Conservation (phyloP, 129 eudicot species). For the Arctium minus region DNA sequence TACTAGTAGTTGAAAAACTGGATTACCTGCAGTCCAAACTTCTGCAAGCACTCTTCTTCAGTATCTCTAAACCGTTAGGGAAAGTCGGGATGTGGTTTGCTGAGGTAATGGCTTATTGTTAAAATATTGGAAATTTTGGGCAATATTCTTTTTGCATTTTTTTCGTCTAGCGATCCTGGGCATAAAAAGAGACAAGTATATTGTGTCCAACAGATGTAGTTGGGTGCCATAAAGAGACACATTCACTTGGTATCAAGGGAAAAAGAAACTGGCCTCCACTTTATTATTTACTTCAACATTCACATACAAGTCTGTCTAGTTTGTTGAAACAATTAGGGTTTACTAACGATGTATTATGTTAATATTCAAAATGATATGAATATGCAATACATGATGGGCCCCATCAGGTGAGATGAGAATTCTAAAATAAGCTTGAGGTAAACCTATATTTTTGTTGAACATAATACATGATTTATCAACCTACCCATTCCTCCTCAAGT, state of each 20-base stretch:
- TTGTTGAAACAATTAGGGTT: not conserved
- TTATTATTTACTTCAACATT: not conserved
- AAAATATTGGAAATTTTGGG: not conserved
- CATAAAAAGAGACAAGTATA: not conserved
- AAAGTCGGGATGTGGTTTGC: constrained; percentile 50
- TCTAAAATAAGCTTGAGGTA: too few species aligned
- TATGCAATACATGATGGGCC: not conserved
- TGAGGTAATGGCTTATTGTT: constrained; percentile 48
- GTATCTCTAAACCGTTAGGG: constrained; percentile 65
- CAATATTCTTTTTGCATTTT: not conserved
- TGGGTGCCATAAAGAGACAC: not conserved
- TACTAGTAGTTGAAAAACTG: constrained; percentile 72
- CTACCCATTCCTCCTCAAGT: too few species aligned
- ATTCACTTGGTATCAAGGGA: not conserved
- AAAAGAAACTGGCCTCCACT: not conserved
- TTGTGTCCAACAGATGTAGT: not conserved
- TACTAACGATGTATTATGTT: not conserved
- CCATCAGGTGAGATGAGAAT: too few species aligned
- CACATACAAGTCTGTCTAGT: not conserved
- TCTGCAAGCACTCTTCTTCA: constrained; percentile 58
- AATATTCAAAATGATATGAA: not conserved
- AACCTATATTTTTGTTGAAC: too few species aligned
- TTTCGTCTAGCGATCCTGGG: not conserved
- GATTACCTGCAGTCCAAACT: constrained; percentile 92
- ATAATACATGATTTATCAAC: too few species aligned